Evolutionary conservation across 2,329 filamentous ascomycete species (phyloP), one percentile per base, ranked within the genome.

Genomic region (Monilinia fructicola): DNA sequence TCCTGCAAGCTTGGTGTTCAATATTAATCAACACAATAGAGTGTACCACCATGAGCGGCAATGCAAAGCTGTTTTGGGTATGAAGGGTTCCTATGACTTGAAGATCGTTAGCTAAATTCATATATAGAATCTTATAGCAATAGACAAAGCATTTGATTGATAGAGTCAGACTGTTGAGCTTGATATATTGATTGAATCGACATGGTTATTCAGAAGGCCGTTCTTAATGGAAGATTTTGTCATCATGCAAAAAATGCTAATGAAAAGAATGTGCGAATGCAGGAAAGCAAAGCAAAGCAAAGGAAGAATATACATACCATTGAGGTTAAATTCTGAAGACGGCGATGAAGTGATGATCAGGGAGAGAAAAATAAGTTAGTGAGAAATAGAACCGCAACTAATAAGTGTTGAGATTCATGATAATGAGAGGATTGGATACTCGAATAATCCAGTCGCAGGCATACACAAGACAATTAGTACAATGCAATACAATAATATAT

Each of bases 141-240:
- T 12, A 56, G 18, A 40, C 26, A 26, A 60, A 14, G 50, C 28
- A 31, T 53, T 62, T 50, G 44, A 48, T 60, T 26, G 55, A 56
- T 42, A 58, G 48, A 63, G 65, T 87, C 84, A 87, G 84, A 87
- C 83, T 86, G 83, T 85, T 86, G 83, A 87, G 84, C 84, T 86
- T 87, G 84, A 85, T 83, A 79, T 78, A 78, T 80, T 71, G 71
- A 73, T 71, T 75, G 72, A 78, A 79, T 86, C 84, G 82, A 85
- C 84, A 87, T 82, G 76, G 74, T 70, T 73, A 78, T 86, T 87
- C 83, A 83, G 85, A 85, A 86, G 85, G 85, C 84, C 84, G 85
- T 87, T 87, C 84, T 86, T 86, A 85, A 84, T 79, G 70, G 74
- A 69, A 75, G 81, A 75, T 72, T 79, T 77, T 79, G 78, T 87